Percentiles rank a stretch among this genome's conserved stretches.
phyloP scores from a whole-genome alignment of 495 filamentous ascomycete genomes.

The Hypoxylon perforatum region DNA sequence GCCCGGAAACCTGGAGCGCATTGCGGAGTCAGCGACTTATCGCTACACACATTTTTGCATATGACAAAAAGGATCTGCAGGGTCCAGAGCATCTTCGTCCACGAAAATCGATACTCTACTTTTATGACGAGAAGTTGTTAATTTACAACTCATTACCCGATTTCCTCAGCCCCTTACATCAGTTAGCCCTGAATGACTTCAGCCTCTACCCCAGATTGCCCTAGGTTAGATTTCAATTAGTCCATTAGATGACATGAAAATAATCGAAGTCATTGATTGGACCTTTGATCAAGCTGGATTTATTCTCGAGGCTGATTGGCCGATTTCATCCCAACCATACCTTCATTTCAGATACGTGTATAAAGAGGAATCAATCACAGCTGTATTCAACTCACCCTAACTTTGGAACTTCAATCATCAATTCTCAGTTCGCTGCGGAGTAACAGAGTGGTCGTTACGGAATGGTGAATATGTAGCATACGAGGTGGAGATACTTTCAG shows the following conservation, averaged over 20 bases:
- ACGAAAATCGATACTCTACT: neutral
- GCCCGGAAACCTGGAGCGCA: constrained; percentile 33
- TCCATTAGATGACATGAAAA: constrained; percentile 18
- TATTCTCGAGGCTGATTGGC: too few species aligned
- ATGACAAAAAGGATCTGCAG: constrained; percentile 39
- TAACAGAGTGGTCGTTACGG: too few species aligned
- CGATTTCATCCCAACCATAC: too few species aligned
- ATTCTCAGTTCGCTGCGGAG: neutral
- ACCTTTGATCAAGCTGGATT: too few species aligned
- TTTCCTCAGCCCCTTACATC: constrained; percentile 24
- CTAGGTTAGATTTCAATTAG: neutral
- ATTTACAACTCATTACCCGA: constrained; percentile 9
- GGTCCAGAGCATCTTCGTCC: constrained; percentile 20
- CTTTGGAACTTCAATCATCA: neutral
- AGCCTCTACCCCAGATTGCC: constrained; percentile 3
- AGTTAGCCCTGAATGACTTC: constrained; percentile 10
- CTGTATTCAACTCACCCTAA: too few species aligned
- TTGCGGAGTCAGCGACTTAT: constrained; percentile 27
- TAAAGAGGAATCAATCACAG: too few species aligned
- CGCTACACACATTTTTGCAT: constrained; percentile 28
- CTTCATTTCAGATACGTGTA: too few species aligned
- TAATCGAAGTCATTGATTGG: too few species aligned
- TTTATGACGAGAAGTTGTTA: neutral
- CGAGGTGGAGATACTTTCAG: too few species aligned
- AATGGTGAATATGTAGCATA: too few species aligned